Conservation (phyloP, 208 protist genomes). For the Endotrypanum monterogeii region DNA sequence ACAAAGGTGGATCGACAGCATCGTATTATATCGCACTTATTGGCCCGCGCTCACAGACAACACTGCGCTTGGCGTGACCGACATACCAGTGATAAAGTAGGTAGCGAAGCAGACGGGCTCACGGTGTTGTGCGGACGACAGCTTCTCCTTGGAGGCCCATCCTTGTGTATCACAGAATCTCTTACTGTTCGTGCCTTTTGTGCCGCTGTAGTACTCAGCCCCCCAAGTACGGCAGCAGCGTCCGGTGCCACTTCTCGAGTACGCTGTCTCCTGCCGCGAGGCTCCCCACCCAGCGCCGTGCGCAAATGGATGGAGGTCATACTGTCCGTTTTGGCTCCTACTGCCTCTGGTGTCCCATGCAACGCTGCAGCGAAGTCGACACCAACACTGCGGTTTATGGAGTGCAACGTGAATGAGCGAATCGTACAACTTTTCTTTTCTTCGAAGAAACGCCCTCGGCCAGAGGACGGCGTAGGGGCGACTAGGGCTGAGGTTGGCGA, state of each 20-base stretch:
- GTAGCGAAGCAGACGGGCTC: neutral
- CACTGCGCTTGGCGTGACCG: constrained; percentile 28
- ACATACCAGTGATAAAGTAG: neutral
- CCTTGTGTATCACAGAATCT: constrained; percentile 30
- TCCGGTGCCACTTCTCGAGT: constrained; percentile 5
- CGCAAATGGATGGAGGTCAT: constrained; percentile 12
- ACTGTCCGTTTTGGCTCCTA: neutral
- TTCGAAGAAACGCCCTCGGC: constrained; percentile 13
- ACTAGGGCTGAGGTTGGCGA: neutral
- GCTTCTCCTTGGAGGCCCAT: constrained; percentile 32
- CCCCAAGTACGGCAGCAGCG: neutral
- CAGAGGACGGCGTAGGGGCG: neutral
- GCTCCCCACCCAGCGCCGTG: constrained; percentile 43
- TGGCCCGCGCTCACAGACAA: constrained; percentile 21
- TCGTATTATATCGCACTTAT: constrained; percentile 3
- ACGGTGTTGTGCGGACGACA: constrained; percentile 8
- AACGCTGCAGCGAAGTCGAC: neutral
- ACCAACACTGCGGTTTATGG: constrained; percentile 21
- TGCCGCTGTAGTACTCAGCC: constrained; percentile 27
- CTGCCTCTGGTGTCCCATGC: neutral
- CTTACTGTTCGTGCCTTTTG: constrained; percentile 51
- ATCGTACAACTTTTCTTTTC: constrained; percentile 43
- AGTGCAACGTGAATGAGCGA: constrained; percentile 34
- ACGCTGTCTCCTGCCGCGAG: constrained; percentile 54
- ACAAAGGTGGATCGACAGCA: constrained; percentile 16